Conservation (phyloP, 2,329 filamentous ascomycete species). For the Stagonosporopsis cucurbitacearum region DNA sequence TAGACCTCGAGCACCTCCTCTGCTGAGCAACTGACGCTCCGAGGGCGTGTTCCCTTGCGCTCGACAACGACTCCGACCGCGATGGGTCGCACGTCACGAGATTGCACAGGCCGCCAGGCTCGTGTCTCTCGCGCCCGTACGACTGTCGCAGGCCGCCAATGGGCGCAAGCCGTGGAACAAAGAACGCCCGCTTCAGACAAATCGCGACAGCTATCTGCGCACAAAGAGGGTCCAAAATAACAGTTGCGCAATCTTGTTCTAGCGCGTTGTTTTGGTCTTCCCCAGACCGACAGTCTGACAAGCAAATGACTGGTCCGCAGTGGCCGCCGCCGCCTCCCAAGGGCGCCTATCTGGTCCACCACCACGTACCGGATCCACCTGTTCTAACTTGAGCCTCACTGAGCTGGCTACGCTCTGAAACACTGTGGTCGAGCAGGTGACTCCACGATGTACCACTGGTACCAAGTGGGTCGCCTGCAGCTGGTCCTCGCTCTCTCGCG, state of each 20-base stretch:
- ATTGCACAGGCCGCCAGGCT: slow-evolving; percentile 27
- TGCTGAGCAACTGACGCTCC: slow-evolving; percentile 39
- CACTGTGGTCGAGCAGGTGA: slow-evolving; percentile 48
- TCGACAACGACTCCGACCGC: slow-evolving; percentile 33
- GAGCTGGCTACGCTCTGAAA: slow-evolving; percentile 52
- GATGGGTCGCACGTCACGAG: slow-evolving; percentile 38
- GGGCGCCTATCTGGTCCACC: slow-evolving; percentile 50
- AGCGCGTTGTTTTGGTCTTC: slow-evolving; percentile 45
- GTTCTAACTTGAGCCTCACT: slow-evolving; percentile 52
- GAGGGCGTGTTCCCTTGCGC: slow-evolving; percentile 51
- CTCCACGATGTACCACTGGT: slow-evolving; percentile 49
- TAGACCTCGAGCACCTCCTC: slow-evolving; percentile 44
- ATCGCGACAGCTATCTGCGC: slow-evolving; percentile 40
- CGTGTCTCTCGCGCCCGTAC: slow-evolving; percentile 31
- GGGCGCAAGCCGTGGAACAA: slow-evolving; percentile 48
- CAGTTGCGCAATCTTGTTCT: slow-evolving; percentile 31
- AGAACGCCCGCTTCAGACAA: slow-evolving; percentile 40
- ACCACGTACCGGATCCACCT: slow-evolving; percentile 40
- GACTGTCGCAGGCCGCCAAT: slow-evolving; percentile 34
- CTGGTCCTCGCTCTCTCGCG: slow-evolving; percentile 50
- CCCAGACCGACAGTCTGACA: slow-evolving; percentile 44
- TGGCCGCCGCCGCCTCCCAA: slow-evolving; percentile 38
- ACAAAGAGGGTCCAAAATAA: slow-evolving; percentile 39
- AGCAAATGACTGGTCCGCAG: slow-evolving; percentile 49
- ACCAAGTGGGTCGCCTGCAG: slow-evolving; percentile 43